phyloP scores from a whole-genome alignment of 2,329 filamentous ascomycete species.

The Clarireedia sp. region DNA sequence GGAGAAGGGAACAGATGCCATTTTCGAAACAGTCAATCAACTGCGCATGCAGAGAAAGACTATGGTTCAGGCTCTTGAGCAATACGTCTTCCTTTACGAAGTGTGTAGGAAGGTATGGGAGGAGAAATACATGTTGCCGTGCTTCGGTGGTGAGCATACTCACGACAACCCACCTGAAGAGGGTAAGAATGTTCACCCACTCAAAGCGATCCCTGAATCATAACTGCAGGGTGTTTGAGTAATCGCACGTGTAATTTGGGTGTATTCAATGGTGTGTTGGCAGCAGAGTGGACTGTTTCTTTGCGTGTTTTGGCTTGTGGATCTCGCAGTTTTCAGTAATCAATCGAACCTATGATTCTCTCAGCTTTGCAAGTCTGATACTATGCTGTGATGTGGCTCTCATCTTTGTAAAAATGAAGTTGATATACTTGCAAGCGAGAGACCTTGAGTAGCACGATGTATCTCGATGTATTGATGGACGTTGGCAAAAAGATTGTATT shows the following conservation, averaged over 20 bases:
- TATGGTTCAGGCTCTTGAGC: conserved; percentile 88
- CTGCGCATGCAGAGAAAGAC: conserved; percentile 81
- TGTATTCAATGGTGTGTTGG: not conserved
- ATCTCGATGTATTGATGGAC: too few species aligned
- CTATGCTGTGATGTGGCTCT: too few species aligned
- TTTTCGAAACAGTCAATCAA: conserved; percentile 71
- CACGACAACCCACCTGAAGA: conserved; percentile 12
- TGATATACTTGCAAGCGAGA: too few species aligned
- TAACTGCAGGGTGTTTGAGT: not conserved
- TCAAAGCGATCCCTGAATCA: not conserved
- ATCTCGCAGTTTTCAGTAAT: not conserved
- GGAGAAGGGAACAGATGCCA: conserved; percentile 49
- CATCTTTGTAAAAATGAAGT: too few species aligned
- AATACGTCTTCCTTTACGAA: conserved; percentile 84
- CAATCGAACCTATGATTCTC: not conserved
- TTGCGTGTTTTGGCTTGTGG: not conserved
- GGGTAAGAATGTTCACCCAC: conserved; percentile 1
- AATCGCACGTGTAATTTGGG: not conserved
- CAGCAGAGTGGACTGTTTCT: not conserved
- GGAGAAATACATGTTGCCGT: conserved; percentile 45
- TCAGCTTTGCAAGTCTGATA: not conserved
- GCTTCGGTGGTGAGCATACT: conserved; percentile 22
- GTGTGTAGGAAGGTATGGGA: conserved; percentile 70
- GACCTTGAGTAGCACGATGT: too few species aligned
- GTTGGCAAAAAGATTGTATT: too few species aligned